Conservation (phyloP, 2,329 filamentous ascomycete species). For the Monosporascus sp. region DNA sequence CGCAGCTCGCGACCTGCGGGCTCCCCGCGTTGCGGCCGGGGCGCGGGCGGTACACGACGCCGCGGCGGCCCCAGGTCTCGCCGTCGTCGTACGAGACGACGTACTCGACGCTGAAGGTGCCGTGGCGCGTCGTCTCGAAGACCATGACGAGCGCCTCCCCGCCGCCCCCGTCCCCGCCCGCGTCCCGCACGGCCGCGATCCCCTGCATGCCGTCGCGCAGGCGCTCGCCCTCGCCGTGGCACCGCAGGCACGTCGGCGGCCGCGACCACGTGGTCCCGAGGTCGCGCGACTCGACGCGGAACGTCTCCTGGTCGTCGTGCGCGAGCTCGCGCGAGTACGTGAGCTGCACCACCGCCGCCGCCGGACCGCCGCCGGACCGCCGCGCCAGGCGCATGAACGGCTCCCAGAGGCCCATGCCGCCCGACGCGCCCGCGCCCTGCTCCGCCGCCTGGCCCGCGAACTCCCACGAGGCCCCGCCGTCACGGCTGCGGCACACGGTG, state of each 20-base stretch:
- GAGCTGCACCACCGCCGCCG: slow-evolving; percentile 32
- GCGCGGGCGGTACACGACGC: slow-evolving; percentile 34
- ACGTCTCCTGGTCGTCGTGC: slow-evolving; percentile 42
- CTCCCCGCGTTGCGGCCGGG: slow-evolving; percentile 35
- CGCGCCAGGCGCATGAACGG: slow-evolving; percentile 40
- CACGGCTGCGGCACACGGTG: slow-evolving; percentile 41
- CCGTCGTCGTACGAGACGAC: slow-evolving; percentile 40
- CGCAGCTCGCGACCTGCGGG: slow-evolving; percentile 38
- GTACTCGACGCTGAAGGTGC: slow-evolving; percentile 38
- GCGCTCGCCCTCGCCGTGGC: slow-evolving; percentile 27
- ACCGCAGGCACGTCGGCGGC: slow-evolving; percentile 33
- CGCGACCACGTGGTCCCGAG: slow-evolving; percentile 36
- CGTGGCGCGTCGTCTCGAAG: slow-evolving; percentile 38
- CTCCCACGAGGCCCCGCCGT: slow-evolving; percentile 37
- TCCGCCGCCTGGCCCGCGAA: slow-evolving; percentile 40
- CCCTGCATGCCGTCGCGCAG: slow-evolving; percentile 41
- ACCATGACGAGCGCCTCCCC: slow-evolving; percentile 37
- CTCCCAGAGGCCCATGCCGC: slow-evolving; percentile 43
- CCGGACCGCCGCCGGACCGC: slow-evolving; percentile 30
- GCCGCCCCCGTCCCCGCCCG: slow-evolving; percentile 24
- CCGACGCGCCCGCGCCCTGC: slow-evolving; percentile 33
- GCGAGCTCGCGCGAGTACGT: slow-evolving; percentile 43
- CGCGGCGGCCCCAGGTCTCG: slow-evolving; percentile 32
- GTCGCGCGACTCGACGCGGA: slow-evolving; percentile 39
- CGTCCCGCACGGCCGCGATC: slow-evolving; percentile 26